Conservation (phyloP, 495 filamentous ascomycete species). For the Oidiodendron maius region DNA sequence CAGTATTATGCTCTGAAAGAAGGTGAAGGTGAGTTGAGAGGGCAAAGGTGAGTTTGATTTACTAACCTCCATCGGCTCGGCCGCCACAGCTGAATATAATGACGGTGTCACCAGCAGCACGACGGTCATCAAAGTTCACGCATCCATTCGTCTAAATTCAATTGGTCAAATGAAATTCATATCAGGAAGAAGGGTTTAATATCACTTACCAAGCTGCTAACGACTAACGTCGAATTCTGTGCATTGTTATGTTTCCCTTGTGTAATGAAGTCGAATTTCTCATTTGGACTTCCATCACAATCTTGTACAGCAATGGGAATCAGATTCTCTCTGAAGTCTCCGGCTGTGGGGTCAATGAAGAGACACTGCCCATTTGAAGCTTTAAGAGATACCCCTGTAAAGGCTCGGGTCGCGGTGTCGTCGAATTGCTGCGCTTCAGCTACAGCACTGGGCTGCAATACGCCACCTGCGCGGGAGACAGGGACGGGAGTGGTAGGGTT, state of each 20-base stretch:
- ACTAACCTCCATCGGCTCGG: conserved; percentile 37
- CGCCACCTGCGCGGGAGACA: conserved; percentile 43
- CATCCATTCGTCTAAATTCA: conserved; percentile 47
- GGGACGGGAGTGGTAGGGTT: conserved; percentile 44
- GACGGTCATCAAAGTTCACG: conserved; percentile 41
- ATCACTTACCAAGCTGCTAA: conserved; percentile 20
- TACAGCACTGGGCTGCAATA: conserved; percentile 39
- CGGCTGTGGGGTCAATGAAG: conserved; percentile 46
- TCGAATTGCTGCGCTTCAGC: conserved; percentile 41
- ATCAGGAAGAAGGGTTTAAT: too few relatives aligned
- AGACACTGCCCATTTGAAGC: conserved; percentile 41
- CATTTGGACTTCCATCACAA: conserved; percentile 39
- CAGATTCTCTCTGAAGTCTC: conserved; percentile 50
- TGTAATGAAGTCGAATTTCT: conserved; percentile 51
- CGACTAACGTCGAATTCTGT: conserved; percentile 32
- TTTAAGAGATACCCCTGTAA: conserved; percentile 38
- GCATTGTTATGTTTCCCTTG: conserved; percentile 41
- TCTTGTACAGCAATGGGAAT: conserved; percentile 41
- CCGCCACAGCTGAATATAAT: conserved; percentile 48
- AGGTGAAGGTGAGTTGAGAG: too few relatives aligned
- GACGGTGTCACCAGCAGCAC: conserved; percentile 39
- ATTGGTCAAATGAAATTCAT: too few relatives aligned
- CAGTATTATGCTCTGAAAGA: conserved; percentile 16
- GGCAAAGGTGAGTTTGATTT: conserved; percentile 19
- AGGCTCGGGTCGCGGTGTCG: conserved; percentile 39